These are phyloP conservation scores for Eimeria acervulina DNA, from an alignment of 169 alveolate genomes.

Conservation along the genomic window DNA sequence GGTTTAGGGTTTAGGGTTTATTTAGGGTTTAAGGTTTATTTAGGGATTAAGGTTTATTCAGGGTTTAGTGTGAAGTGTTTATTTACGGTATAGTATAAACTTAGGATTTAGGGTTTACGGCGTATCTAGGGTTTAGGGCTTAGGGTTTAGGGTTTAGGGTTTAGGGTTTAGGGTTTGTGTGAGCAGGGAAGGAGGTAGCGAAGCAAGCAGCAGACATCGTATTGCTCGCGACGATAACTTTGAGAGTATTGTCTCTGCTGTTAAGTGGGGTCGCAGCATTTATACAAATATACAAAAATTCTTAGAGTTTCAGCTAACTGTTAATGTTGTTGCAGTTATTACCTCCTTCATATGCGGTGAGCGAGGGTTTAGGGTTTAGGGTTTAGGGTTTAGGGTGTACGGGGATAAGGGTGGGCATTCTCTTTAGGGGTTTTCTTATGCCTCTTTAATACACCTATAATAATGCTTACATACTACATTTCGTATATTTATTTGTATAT, in stretches of 20 bases:
- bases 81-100: too few relatives aligned
- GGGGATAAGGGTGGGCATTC: too few relatives aligned
- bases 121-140: background rate
- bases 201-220: slow-evolving; percentile 95
- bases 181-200: slow-evolving; percentile 90
- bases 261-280: slow-evolving; percentile 93
- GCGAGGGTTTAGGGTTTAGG: background rate
- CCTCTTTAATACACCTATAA: too few relatives aligned
- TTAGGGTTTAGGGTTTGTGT: slow-evolving; percentile 30
- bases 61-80: too few relatives aligned
- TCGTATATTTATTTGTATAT: too few relatives aligned
- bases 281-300: slow-evolving; percentile 94
- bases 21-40: too few relatives aligned
- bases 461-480: too few relatives aligned
- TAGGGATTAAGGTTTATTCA: too few relatives aligned
- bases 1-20: too few relatives aligned
- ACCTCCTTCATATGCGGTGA: slow-evolving; percentile 91
- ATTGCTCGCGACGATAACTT: slow-evolving; percentile 94
- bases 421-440: too few relatives aligned
- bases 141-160: background rate
- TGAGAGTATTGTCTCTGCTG: slow-evolving; percentile 92
- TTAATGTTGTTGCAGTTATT: slow-evolving; percentile 92
- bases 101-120: too few relatives aligned
- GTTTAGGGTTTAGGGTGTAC: too few relatives aligned
- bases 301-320: slow-evolving; percentile 94